Conservation (phyloP, 208 protist genomes). For the Crithidia brevicula region DNA sequence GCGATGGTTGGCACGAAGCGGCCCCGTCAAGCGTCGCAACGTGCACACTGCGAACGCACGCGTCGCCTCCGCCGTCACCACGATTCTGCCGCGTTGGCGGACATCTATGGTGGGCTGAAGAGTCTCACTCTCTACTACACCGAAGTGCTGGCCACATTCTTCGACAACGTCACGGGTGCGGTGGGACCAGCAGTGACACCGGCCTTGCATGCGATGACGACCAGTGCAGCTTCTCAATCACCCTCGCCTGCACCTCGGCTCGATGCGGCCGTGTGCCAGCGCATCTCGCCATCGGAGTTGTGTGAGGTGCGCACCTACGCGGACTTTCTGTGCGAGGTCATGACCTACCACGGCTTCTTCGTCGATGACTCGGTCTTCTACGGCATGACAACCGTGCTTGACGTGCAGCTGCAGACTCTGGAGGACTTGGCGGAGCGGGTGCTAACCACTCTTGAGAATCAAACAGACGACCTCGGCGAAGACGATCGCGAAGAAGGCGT, state of each 20-base stretch:
- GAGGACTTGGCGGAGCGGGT: slow-evolving; percentile 27
- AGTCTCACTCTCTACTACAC: slow-evolving; percentile 14
- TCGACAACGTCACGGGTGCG: slow-evolving; percentile 10
- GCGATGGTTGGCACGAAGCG: background rate
- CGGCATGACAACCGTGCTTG: slow-evolving; percentile 43
- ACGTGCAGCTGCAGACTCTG: slow-evolving; percentile 39
- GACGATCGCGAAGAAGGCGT: background rate
- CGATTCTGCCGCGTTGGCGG: background rate
- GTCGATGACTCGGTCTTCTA: slow-evolving; percentile 42
- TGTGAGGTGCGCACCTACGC: slow-evolving; percentile 57
- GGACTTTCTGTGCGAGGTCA: slow-evolving; percentile 67
- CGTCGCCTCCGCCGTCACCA: background rate
- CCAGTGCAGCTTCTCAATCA: background rate
- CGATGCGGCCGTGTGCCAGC: slow-evolving; percentile 12
- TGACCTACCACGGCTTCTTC: slow-evolving; percentile 80
- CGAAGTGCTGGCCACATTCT: slow-evolving; percentile 14
- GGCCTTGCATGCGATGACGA: too few relatives aligned
- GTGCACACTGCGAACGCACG: background rate
- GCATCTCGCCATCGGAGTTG: slow-evolving; percentile 26
- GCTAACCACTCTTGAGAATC: slow-evolving; percentile 2
- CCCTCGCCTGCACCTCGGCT: background rate
- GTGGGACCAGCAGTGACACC: background rate
- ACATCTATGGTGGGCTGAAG: slow-evolving; percentile 13
- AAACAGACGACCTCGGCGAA: background rate
- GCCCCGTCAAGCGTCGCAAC: background rate